phyloP scores from a whole-genome alignment of 2,329 filamentous ascomycete genomes.

The Alternaria triticina region DNA sequence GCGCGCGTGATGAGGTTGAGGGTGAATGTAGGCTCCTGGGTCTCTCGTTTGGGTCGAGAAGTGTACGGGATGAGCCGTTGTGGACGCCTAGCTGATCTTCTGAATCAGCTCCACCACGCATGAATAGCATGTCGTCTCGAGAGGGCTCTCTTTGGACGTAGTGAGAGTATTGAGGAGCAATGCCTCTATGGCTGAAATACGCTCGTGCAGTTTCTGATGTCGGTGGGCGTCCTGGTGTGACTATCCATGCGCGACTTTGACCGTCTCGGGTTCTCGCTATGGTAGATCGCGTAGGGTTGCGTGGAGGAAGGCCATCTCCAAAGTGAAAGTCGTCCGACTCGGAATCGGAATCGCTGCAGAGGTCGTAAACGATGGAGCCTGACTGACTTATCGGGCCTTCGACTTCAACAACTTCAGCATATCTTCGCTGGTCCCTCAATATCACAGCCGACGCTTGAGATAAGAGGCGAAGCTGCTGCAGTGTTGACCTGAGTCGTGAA shows the following conservation, averaged over 20 bases:
- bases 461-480: neutral
- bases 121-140: neutral
- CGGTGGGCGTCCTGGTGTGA: conserved; percentile 1
- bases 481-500: neutral
- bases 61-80: neutral
- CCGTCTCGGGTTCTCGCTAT: neutral
- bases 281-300: neutral
- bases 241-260: conserved; percentile 1
- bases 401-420: neutral
- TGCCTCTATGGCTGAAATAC: neutral
- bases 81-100: neutral
- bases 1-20: neutral
- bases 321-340: neutral
- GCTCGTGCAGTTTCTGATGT: neutral
- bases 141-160: neutral
- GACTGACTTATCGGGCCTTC: neutral
- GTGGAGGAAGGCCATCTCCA: neutral
- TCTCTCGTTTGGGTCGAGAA: neutral
- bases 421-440: neutral
- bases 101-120: conserved; percentile 1
- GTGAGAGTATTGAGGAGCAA: neutral
- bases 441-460: neutral
- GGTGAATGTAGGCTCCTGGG: neutral
- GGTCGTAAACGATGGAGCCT: neutral
- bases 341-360: neutral